Percentiles rank a stretch among this genome's conserved stretches.
Conservation (phyloP, 1,284 basidiomycete species). For the Leccinum cinnamomeum region DNA sequence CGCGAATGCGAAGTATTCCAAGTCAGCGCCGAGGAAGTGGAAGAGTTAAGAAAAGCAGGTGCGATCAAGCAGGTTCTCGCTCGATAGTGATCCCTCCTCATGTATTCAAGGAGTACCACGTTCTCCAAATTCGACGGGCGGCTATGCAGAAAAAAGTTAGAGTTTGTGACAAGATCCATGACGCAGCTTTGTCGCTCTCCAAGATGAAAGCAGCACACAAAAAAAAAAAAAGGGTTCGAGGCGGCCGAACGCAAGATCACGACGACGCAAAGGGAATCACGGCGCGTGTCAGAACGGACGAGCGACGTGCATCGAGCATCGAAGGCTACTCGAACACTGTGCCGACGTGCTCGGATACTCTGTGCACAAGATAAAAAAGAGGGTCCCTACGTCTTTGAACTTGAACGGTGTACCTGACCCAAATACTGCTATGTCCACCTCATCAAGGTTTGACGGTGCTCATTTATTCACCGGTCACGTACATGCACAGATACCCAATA, state of each 20-base stretch:
- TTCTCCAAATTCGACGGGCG: constrained; percentile 58
- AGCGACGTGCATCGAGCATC: constrained; percentile 50
- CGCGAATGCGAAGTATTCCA: constrained; percentile 73
- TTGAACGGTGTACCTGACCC: constrained; percentile 44
- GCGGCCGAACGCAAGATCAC: constrained; percentile 67
- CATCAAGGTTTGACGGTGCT: constrained; percentile 71
- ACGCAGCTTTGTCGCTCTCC: constrained; percentile 69
- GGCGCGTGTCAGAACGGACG: constrained; percentile 59
- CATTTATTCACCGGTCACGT: constrained; percentile 80
- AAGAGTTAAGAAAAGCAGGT: constrained; percentile 84
- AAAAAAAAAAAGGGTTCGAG: constrained; percentile 63
- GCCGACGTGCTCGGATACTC: constrained; percentile 74
- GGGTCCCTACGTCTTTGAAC: constrained; percentile 39
- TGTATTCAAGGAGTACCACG: constrained; percentile 60
- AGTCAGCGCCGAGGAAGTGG: constrained; percentile 86
- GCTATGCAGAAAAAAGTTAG: constrained; percentile 67
- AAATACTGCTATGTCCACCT: constrained; percentile 44
- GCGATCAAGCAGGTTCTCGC: background rate
- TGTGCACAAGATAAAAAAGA: constrained; percentile 66
- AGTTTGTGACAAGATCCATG: constrained; percentile 79
- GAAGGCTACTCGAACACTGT: constrained; percentile 70
- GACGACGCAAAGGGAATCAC: constrained; percentile 65
- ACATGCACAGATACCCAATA: constrained; percentile 50
- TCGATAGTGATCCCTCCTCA: constrained; percentile 1
- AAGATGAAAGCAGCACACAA: constrained; percentile 55